phyloP scores from a whole-genome alignment of 2,329 filamentous ascomycete species.

The Cladosporium sp. region DNA sequence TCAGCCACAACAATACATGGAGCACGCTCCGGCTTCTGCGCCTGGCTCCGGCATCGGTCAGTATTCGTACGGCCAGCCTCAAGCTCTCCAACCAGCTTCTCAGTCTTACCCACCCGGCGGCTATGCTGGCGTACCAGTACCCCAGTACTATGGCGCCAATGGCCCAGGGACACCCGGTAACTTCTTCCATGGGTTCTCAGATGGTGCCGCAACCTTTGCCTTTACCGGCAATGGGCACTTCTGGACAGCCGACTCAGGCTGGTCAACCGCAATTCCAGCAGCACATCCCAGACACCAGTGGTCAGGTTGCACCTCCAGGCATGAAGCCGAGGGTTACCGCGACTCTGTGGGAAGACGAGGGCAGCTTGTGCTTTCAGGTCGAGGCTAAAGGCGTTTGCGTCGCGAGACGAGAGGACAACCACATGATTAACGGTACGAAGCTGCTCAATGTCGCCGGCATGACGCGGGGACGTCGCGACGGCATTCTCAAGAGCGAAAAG shows the following conservation, averaged over 20 bases:
- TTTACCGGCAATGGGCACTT: conserved; percentile 40
- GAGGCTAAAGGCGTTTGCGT: conserved; percentile 96
- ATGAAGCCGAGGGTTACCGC: conserved; percentile 97
- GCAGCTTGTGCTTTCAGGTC: conserved; percentile 95
- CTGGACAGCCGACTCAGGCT: conserved; percentile 19
- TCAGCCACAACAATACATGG: conserved; percentile 76
- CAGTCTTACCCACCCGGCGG: conserved; percentile 57
- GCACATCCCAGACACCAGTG: conserved; percentile 64
- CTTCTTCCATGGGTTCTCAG: conserved; percentile 63
- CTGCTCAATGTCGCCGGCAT: conserved; percentile 95
- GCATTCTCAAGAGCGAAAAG: conserved; percentile 97
- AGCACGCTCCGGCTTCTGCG: conserved; percentile 71
- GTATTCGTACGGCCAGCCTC: conserved; percentile 63
- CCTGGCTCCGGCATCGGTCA: conserved; percentile 59
- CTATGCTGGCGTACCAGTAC: conserved; percentile 65
- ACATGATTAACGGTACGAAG: conserved; percentile 99
- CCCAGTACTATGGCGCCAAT: conserved; percentile 75
- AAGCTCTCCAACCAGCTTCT: conserved; percentile 48
- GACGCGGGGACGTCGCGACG: conserved; percentile 91
- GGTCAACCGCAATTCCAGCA: conserved; percentile 40
- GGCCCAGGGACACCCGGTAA: conserved; percentile 62
- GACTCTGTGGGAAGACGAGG: conserved; percentile 97
- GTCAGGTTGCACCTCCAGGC: conserved; percentile 84
- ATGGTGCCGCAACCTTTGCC: conserved; percentile 67
- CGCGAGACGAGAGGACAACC: conserved; percentile 90